Evolutionary conservation across 306 rosid genomes (phyloP), one percentile per base, ranked within the genome.

Genomic region (Glycine tomentella): DNA sequence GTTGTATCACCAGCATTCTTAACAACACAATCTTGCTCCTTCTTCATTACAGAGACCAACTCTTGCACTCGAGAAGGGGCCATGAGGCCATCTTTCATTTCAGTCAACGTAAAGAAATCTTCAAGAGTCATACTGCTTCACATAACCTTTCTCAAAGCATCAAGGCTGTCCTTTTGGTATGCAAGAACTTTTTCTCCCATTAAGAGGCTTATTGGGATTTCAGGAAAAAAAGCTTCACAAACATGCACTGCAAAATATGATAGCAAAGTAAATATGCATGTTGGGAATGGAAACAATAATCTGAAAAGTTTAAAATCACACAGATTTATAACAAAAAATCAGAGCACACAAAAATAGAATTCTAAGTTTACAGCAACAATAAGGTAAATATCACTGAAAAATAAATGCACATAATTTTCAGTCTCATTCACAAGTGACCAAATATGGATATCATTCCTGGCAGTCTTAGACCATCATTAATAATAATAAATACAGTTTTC

Each of bases 51-150:
- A 74, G 89, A 79, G 69, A 95, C 87, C 83, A 95, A 82, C 88
- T 95, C 99, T 86, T 89, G 90, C 78, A 93, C 98, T 78, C 99
- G 89, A 73, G 92, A 90, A 40, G 88, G 94, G 78, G 90, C 91
- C 42, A 96, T 95, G 85, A 95, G 97, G 90, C 99, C 99, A 89
- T 93, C 97, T 86, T 90, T 95, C 89, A 95, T 95, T 91, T 95
- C 99, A 17, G 96, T 89, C 93, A 95, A 88, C 70, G 99, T 95
- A 84, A 95, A 95, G 84, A 95, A 95, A 82, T 95, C 99, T 86
- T 93, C 99, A 4, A 95, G 99, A 69, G 97, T 91, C 99, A 95
- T 93, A 84, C 52, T 91, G 94, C 88, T 84, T 90, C 91, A 93
- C 87, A 90, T 78, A 84, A 80, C 84, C 82, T 84, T 87, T 77